Percentiles rank a stretch among this genome's conserved stretches.
Conservation (phyloP, 768 basidiomycete genomes). For the Trametes cingulata region DNA sequence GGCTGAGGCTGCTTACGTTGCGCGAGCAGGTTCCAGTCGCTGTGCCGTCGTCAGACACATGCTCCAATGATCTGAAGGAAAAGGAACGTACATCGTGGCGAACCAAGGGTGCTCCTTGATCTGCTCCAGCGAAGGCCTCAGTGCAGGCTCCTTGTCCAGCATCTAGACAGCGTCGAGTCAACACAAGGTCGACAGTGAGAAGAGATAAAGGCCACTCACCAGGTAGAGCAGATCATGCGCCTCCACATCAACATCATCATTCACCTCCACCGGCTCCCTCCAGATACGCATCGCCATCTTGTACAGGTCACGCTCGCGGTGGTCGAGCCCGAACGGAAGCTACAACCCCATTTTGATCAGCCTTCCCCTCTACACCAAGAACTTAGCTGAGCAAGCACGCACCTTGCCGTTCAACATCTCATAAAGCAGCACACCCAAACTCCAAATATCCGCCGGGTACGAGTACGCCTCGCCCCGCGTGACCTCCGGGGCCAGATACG, state of each 20-base stretch:
- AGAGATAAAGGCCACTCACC: not conserved
- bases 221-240: constrained; percentile 2
- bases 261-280: not conserved
- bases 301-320: not conserved
- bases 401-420: constrained; percentile 23
- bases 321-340: constrained; percentile 7
- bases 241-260: not conserved
- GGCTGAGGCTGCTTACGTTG: constrained; percentile 1
- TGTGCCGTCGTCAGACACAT: not conserved
- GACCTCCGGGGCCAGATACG: constrained; percentile 49
- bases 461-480: constrained; percentile 36
- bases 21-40: constrained; percentile 5
- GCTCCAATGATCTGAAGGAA: not conserved
- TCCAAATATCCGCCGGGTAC: constrained; percentile 46
- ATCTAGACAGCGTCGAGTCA: not conserved
- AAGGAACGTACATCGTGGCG: not conserved
- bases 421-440: constrained; percentile 41
- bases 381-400: not conserved
- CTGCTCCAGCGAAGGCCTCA: constrained; percentile 1
- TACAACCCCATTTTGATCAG: not conserved
- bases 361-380: not conserved
- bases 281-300: not conserved
- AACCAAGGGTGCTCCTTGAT: constrained; percentile 13
- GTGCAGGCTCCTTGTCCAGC: constrained; percentile 1
- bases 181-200: no score